phyloP scores from a whole-genome alignment of 2,329 filamentous ascomycete genomes.

The Sarocladium brachiariae region DNA sequence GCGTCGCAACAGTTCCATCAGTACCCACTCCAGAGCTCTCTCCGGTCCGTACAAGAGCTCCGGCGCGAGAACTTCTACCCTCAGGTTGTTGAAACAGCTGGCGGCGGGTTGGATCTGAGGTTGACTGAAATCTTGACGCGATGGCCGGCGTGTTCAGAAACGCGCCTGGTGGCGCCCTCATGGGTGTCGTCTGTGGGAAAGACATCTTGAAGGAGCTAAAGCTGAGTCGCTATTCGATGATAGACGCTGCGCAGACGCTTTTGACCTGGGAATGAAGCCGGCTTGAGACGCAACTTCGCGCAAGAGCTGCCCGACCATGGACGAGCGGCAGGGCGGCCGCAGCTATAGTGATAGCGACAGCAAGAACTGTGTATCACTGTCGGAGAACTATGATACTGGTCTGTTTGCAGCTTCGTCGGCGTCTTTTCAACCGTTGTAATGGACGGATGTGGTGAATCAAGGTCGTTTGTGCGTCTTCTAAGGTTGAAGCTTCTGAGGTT shows the following conservation, averaged over 20 bases:
- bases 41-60: neutral
- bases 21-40: neutral
- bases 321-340: slow-evolving; percentile 9
- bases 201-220: slow-evolving; percentile 37
- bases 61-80: neutral
- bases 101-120: slow-evolving; percentile 41
- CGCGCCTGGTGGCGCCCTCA: slow-evolving; percentile 67
- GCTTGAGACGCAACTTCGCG: neutral
- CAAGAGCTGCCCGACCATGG: slow-evolving; percentile 5
- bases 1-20: slow-evolving; percentile 16
- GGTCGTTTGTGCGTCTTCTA: neutral
- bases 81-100: slow-evolving; percentile 39
- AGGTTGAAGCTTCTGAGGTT: slow-evolving; percentile 1
- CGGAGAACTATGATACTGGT: neutral
- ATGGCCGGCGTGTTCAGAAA: slow-evolving; percentile 69
- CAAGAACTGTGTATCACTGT: neutral
- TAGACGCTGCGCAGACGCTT: neutral
- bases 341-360: neutral
- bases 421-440: neutral
- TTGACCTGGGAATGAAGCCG: neutral
- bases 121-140: slow-evolving; percentile 38
- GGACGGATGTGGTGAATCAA: neutral
- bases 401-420: neutral
- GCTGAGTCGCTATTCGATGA: neutral
- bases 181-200: slow-evolving; percentile 54